Evolutionary conservation across 108 stramenopile species (phyloP).

Genomic region (Cyclotella cryptica): DNA sequence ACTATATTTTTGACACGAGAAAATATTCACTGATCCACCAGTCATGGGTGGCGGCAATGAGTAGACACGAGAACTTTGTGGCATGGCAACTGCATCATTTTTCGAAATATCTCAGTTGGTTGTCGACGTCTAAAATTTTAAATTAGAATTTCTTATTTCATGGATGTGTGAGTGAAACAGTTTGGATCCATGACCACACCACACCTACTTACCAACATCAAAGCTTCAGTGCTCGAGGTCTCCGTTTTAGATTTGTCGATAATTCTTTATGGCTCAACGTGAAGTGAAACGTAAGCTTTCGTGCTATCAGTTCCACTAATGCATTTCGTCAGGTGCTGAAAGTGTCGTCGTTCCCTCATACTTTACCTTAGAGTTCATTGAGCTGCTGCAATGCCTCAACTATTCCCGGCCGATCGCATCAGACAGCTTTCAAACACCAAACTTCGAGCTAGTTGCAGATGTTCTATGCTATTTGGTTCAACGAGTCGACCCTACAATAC

Average conservation of each 20-base stretch:
- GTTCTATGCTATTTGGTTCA: slow-evolving; percentile 83
- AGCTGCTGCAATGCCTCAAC: slow-evolving; percentile 79
- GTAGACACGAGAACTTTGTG: too few relatives aligned
- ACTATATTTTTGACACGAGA: background rate
- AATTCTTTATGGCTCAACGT: slow-evolving; percentile 3
- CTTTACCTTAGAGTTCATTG: slow-evolving; percentile 59
- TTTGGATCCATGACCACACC: too few relatives aligned
- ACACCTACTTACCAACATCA: too few relatives aligned
- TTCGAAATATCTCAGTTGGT: too few relatives aligned
- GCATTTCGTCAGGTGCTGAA: background rate
- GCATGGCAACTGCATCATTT: too few relatives aligned
- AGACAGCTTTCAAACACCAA: slow-evolving; percentile 79
- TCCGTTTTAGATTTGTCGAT: too few relatives aligned
- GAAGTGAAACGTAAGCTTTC: background rate
- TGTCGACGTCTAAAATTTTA: too few relatives aligned
- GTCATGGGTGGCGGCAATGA: too few relatives aligned
- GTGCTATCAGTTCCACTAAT: background rate
- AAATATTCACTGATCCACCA: too few relatives aligned
- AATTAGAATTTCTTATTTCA: too few relatives aligned
- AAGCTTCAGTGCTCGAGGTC: too few relatives aligned
- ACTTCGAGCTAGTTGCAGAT: slow-evolving; percentile 83
- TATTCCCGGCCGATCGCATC: slow-evolving; percentile 73
- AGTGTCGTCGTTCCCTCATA: background rate
- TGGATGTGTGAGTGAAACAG: too few relatives aligned
- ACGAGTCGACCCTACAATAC: slow-evolving; percentile 72